Evolutionary conservation across 805 yeast genomes (phyloP), one percentile per base, ranked within the genome.

Genomic region (Torulaspora quercuum): DNA sequence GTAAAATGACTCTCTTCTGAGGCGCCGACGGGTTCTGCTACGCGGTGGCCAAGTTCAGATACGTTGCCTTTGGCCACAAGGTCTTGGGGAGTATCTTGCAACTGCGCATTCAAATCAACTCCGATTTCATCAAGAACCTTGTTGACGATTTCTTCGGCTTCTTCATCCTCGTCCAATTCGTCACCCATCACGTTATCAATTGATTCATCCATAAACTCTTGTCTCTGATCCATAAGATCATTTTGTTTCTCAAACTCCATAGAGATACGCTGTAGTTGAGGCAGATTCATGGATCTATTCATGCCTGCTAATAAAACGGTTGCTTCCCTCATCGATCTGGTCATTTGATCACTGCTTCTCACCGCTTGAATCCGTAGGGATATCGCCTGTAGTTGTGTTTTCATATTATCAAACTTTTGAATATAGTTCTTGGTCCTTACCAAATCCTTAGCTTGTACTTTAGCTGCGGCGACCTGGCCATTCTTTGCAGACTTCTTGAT

Each of bases 121-220:
- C 97, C 99, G 55, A 92, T 87, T 60, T 92, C 98, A 58, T 92
- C 99, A 54, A 92, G 69, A 0, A 94, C 97, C 61, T 82, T 86
- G 54, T 80, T 78, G 33, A 94, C 92, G 34, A 89, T 82, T 53
- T 88, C 95, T 55, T 89, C 96, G 3, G 83, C 82, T 59, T 89
- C 95, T 48, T 82, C 92, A 45, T 83, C 95, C 43, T 84, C 94
- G 48, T 80, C 83, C 40, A 85, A 78, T 52, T 86, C 97, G 53
- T 81, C 87, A 36, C 82, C 95, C 92, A 92, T 87, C 12, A 92
- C 84, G 59, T 90, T 96, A 57, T 92, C 99, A 52, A 92, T 82
- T 12, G 96, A 94, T 58, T 92, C 98, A 58, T 92, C 98, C 83
- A 92, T 92, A 77, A 94, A 86, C 60, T 94, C 99, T 62, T 94